A percentile compares a stretch with the other conserved stretches of the same genome.
Conservation (phyloP, 163 green algal genomes). For the Prototheca wickerhamii region DNA sequence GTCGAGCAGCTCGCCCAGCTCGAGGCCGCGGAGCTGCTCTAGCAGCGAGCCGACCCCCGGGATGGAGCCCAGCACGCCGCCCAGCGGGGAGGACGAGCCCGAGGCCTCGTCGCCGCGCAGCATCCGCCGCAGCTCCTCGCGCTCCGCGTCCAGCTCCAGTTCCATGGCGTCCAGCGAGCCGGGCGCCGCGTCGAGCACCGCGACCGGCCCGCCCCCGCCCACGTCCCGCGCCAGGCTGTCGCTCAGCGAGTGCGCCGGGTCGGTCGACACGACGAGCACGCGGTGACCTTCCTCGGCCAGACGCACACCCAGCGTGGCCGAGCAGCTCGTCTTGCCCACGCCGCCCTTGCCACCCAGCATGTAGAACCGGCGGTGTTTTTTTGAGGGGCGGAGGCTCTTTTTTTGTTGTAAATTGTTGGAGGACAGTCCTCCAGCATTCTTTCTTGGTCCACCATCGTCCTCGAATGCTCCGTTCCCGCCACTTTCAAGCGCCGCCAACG, state of each 20-base stretch:
- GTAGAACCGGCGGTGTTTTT: slow-evolving; percentile 36
- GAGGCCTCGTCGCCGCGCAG: background rate
- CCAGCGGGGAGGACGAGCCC: background rate
- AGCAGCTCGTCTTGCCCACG: slow-evolving; percentile 82
- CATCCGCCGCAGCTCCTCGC: slow-evolving; percentile 36
- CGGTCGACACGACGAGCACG: slow-evolving; percentile 88
- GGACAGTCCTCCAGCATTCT: no score
- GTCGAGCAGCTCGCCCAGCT: slow-evolving; percentile 86
- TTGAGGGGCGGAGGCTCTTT: slow-evolving; percentile 2
- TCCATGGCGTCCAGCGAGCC: slow-evolving; percentile 91
- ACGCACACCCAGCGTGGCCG: slow-evolving; percentile 64
- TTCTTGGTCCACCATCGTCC: no score
- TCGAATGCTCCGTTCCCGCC: no score
- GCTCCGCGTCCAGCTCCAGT: slow-evolving; percentile 78
- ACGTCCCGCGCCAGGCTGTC: slow-evolving; percentile 71
- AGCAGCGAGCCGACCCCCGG: slow-evolving; percentile 75
- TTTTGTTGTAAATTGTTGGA: background rate
- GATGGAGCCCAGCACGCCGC: slow-evolving; percentile 66
- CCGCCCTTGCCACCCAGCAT: slow-evolving; percentile 91
- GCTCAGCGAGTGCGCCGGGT: slow-evolving; percentile 90
- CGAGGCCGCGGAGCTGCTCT: slow-evolving; percentile 82
- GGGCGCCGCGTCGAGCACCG: slow-evolving; percentile 76
- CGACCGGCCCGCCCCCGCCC: slow-evolving; percentile 64
- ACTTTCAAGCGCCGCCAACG: no score
- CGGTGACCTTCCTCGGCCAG: slow-evolving; percentile 63